Evolutionary conservation across 805 yeast genomes (phyloP).

Genomic region (Candida verbasci): DNA sequence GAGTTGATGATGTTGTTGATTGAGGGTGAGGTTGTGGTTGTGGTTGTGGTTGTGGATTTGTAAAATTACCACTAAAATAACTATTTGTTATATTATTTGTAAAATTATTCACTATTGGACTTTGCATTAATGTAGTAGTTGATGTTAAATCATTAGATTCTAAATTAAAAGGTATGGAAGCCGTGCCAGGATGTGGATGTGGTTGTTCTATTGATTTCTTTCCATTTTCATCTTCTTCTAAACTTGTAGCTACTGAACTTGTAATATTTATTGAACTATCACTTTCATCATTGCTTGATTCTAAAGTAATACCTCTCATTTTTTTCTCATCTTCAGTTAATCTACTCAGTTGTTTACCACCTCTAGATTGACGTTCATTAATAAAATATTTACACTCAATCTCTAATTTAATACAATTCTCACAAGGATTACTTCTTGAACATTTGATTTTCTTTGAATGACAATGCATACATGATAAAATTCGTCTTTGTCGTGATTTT

Average conservation of each 20-base stretch:
- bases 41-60: neutral
- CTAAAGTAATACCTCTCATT: constrained; percentile 5
- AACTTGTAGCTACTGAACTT: neutral
- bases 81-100: constrained; percentile 34
- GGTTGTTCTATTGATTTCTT: neutral
- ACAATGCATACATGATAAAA: constrained; percentile 54
- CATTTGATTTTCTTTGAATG: constrained; percentile 62
- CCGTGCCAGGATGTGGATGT: no score
- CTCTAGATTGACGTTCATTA: constrained; percentile 51
- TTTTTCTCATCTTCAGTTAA: constrained; percentile 8
- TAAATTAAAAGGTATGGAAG: no score
- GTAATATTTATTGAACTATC: neutral
- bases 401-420: constrained; percentile 45
- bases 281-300: constrained; percentile 2
- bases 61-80: constrained; percentile 27
- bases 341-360: constrained; percentile 26
- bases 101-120: constrained; percentile 23
- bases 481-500: constrained; percentile 55
- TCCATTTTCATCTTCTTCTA: constrained; percentile 1
- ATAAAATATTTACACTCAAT: constrained; percentile 52
- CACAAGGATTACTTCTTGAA: constrained; percentile 57
- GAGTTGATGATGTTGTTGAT: neutral
- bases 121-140: constrained; percentile 15
- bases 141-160: neutral
- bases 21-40: neutral